A percentile compares a stretch with the other conserved stretches of the same genome.
These are phyloP conservation scores for Kodamaea hsintzibuensis DNA, from an alignment of 805 yeast species.

Conservation along the genomic window DNA sequence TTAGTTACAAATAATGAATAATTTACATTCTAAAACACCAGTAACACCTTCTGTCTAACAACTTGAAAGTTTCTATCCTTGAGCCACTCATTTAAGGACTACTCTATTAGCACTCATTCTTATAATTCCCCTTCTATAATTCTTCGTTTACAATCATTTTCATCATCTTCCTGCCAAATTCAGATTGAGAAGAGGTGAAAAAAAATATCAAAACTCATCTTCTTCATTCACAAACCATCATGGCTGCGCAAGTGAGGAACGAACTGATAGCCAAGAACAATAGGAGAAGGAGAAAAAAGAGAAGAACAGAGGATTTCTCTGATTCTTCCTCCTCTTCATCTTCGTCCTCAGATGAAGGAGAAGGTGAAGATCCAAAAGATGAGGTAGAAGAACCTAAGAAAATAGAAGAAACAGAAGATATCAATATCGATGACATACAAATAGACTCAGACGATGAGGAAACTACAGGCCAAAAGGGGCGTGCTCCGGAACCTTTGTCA, in stretches of 20 bases:
- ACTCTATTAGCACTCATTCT: too few species aligned
- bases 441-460: slow-evolving; percentile 27
- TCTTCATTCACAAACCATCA: neutral
- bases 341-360: slow-evolving; percentile 30
- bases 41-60: too few species aligned
- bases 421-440: slow-evolving; percentile 33
- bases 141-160: too few species aligned
- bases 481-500: slow-evolving; percentile 21
- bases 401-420: slow-evolving; percentile 23
- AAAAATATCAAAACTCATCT: slow-evolving; percentile 4
- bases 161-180: neutral
- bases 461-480: neutral
- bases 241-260: slow-evolving; percentile 13
- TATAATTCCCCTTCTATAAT: too few species aligned
- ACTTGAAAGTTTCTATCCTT: too few species aligned
- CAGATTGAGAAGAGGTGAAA: neutral
- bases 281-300: slow-evolving; percentile 68
- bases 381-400: slow-evolving; percentile 5
- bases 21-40: too few species aligned
- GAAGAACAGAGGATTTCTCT: slow-evolving; percentile 79
- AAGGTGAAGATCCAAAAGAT: slow-evolving; percentile 13
- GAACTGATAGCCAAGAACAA: slow-evolving; percentile 21
- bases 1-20: too few species aligned
- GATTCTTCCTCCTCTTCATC: slow-evolving; percentile 53
- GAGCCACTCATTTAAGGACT: too few species aligned